A percentile compares a stretch with the other conserved stretches of the same genome.
Evolutionary conservation across 208 protist species (phyloP).

Genomic region (Endotrypanum monterogeii): DNA sequence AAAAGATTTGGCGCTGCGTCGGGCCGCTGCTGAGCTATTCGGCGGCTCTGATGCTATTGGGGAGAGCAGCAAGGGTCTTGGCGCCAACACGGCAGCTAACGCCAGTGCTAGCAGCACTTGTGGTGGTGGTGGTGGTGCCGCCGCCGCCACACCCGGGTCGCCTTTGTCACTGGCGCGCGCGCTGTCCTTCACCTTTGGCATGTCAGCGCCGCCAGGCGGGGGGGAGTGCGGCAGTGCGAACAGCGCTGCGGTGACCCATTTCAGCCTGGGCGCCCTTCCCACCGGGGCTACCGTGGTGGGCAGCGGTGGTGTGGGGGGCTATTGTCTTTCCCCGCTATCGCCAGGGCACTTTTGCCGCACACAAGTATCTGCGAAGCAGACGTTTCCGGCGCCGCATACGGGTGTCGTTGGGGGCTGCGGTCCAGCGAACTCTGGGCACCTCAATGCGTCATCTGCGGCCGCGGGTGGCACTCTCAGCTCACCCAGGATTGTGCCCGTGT

Average conservation of each 20-base stretch:
- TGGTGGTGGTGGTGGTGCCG: not conserved
- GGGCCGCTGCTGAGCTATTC: constrained; percentile 35
- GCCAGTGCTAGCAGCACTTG: not conserved
- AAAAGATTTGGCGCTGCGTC: constrained; percentile 43
- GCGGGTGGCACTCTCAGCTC: constrained; percentile 3
- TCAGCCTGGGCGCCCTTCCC: not conserved
- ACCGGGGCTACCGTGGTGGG: not conserved
- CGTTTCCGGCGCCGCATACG: not conserved
- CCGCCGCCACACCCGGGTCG: constrained; percentile 6
- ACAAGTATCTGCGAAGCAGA: constrained; percentile 12
- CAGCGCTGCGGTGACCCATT: not conserved
- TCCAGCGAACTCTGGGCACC: not conserved
- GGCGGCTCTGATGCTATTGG: constrained; percentile 30
- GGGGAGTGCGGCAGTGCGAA: constrained; percentile 5
- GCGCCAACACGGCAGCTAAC: not conserved
- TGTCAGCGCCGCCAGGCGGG: not conserved
- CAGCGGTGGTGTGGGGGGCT: constrained; percentile 14
- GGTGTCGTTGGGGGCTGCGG: not conserved
- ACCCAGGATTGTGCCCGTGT: constrained; percentile 5
- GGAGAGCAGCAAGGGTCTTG: not conserved
- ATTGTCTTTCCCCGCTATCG: constrained; percentile 25
- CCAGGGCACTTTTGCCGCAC: constrained; percentile 23
- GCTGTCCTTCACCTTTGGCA: constrained; percentile 14
- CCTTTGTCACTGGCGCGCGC: constrained; percentile 14
- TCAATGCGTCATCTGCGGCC: not conserved